Evolutionary conservation across 225 moss, liverwort and hornwort species (phyloP).

Genomic region (Neckera pumila): DNA sequence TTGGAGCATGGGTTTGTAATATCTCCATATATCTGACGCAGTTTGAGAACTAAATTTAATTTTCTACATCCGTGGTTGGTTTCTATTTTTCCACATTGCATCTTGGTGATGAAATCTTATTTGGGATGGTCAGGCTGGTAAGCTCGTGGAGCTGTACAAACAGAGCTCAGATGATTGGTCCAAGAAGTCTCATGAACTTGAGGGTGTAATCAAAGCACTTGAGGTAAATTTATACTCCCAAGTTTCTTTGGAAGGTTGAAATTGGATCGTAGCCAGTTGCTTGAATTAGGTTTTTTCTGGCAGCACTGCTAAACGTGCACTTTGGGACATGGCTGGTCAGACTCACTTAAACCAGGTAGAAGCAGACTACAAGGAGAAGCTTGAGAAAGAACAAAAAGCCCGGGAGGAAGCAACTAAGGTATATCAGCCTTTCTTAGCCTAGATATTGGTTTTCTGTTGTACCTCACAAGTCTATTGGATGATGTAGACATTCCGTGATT

Average conservation of each 20-base stretch:
- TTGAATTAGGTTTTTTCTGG: not conserved
- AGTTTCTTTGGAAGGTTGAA: not conserved
- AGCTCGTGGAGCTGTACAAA: constrained; percentile 89
- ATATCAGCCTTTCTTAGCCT: not conserved
- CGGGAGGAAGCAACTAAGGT: constrained; percentile 46
- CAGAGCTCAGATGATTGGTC: constrained; percentile 96
- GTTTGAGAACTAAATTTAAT: not conserved
- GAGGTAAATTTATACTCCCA: constrained; percentile 32
- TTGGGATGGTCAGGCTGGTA: constrained; percentile 48
- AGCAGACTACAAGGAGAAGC: constrained; percentile 76
- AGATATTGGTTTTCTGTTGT: not conserved
- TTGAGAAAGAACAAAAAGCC: constrained; percentile 52
- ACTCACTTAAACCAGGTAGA: constrained; percentile 87
- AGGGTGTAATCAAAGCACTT: constrained; percentile 94
- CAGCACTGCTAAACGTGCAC: not conserved
- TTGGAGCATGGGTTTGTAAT: not conserved
- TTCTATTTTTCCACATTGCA: not conserved
- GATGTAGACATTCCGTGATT: not conserved
- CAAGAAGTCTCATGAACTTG: constrained; percentile 81
- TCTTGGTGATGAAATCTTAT: not conserved
- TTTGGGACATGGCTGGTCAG: constrained; percentile 20
- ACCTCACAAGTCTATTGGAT: not conserved
- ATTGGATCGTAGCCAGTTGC: not conserved
- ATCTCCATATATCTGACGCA: not conserved
- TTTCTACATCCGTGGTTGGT: not conserved